Base-by-base conservation (phyloP, 2,329 filamentous ascomycete genomes). In the Fusarium vanettenii region DNA sequence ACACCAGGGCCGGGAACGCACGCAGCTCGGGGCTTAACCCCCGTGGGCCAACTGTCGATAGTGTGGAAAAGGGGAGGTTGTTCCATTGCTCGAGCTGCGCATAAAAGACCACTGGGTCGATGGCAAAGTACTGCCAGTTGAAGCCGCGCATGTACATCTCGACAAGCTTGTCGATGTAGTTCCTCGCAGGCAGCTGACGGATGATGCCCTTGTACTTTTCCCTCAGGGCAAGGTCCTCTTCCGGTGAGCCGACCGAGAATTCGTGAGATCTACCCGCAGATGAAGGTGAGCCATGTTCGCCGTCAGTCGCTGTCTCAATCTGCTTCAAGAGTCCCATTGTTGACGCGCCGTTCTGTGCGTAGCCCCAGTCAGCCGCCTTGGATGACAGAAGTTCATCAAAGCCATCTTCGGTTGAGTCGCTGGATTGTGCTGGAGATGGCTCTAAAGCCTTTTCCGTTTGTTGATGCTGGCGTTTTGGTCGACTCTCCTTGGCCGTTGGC, bases 151-250 rank as follows among this genome's bases (percentile, higher is more conserved):
- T 88, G 79, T 88, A 92, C 10, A 89, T 83, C 16, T 83, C 83
- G 16, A 89, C 82, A 10, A 92, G 86, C 71, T 86, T 85, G 72
- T 90, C 88, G 59, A 91, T 86, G 76, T 88, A 88, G 27, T 82
- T 82, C 67, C 86, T 85, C 7, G 89, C 85, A 0, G 90, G 90
- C 5, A 92, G 81, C 75, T 90, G 89, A 25, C 89, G 86, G 60
- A 91, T 86, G 20, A 91, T 81, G 27, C 84, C 84, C 81, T 89
- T 90, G 82, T 91, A 92, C 71, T 88, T 88, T 79, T 91, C 88
- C 65, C 86, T 85, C 57, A 87, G 79, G 18, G 85, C 85, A 63
- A 84, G 67, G 27, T 76, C 76, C 45, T 79, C 76, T 10, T 82
- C 79, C 14, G 80, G 80, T 6, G 72, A 69, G 5, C 43, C 64